phyloP scores from a whole-genome alignment of 2,329 filamentous ascomycete genomes.

The Fusarium incarnatum region DNA sequence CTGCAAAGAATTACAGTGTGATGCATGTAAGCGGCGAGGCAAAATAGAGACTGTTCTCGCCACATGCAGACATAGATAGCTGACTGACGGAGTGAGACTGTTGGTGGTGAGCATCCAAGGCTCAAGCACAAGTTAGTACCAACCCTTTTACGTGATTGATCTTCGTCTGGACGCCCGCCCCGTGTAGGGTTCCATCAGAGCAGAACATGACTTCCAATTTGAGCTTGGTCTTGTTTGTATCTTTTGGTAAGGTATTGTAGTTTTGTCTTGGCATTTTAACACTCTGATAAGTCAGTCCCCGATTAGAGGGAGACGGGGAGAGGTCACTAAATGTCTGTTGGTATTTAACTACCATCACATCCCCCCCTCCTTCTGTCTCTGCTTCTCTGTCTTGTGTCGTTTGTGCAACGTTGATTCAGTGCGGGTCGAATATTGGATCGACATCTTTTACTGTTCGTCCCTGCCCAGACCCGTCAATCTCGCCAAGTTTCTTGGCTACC shows the following conservation, averaged over 20 bases:
- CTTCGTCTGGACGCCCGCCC: constrained; percentile 23
- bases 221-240: constrained; percentile 31
- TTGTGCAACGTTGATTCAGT: constrained; percentile 26
- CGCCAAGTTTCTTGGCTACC: constrained; percentile 20
- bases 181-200: constrained; percentile 31
- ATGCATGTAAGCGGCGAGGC: constrained; percentile 23
- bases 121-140: constrained; percentile 5
- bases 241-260: not conserved
- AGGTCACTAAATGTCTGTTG: constrained; percentile 1
- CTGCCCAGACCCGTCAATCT: constrained; percentile 5
- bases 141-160: constrained; percentile 41
- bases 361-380: not conserved
- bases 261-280: constrained; percentile 24
- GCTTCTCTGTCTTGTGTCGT: not conserved
- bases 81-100: constrained; percentile 15
- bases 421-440: not conserved
- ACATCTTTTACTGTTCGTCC: not conserved
- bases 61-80: constrained; percentile 19
- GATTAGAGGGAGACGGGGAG: not conserved
- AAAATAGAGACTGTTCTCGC: constrained; percentile 6
- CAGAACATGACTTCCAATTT: constrained; percentile 33
- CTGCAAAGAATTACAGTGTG: too few relatives aligned
- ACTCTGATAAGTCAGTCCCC: not conserved
- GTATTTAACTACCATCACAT: constrained; percentile 23
- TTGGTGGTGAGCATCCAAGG: constrained; percentile 11